Percentiles rank a stretch among this genome's conserved stretches.
Conservation (phyloP, 2,329 filamentous ascomycete species). For the Talaromyces sp. region DNA sequence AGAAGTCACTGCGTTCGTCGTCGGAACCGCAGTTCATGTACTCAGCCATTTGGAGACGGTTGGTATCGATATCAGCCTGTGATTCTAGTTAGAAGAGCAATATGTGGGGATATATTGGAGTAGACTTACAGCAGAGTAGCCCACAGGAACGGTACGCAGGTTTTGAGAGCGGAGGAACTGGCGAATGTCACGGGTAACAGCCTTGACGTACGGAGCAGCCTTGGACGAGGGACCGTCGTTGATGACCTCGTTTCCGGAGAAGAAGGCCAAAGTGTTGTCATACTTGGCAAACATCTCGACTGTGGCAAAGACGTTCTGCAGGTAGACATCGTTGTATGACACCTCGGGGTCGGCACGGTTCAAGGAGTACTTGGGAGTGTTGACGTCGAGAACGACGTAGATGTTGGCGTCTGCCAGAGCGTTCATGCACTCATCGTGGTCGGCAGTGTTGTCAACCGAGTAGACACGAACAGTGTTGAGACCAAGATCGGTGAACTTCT, state of each 20-base stretch:
- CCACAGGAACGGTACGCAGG: slow-evolving; percentile 65
- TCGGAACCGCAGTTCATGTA: slow-evolving; percentile 94
- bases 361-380: slow-evolving; percentile 84
- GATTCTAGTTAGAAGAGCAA: neutral
- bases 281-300: slow-evolving; percentile 80
- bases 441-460: slow-evolving; percentile 77
- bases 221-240: slow-evolving; percentile 62
- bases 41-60: slow-evolving; percentile 77
- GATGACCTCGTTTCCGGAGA: slow-evolving; percentile 77
- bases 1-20: slow-evolving; percentile 78
- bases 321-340: slow-evolving; percentile 83
- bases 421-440: slow-evolving; percentile 83
- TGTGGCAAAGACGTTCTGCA: slow-evolving; percentile 81
- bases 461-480: slow-evolving; percentile 92
- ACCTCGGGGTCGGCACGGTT: slow-evolving; percentile 66
- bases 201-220: slow-evolving; percentile 70
- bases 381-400: slow-evolving; percentile 88
- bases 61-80: slow-evolving; percentile 72
- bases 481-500: slow-evolving; percentile 76
- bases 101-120: neutral
- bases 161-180: slow-evolving; percentile 60
- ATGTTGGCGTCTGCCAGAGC: slow-evolving; percentile 76
- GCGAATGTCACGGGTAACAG: slow-evolving; percentile 70
- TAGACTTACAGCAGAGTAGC: slow-evolving; percentile 54
- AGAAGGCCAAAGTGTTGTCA: slow-evolving; percentile 80